A percentile compares a stretch with the other conserved stretches of the same genome.
Evolutionary conservation across 192 early-diverging fungal species (phyloP).

Genomic region (Umbelopsis ramanniana): DNA sequence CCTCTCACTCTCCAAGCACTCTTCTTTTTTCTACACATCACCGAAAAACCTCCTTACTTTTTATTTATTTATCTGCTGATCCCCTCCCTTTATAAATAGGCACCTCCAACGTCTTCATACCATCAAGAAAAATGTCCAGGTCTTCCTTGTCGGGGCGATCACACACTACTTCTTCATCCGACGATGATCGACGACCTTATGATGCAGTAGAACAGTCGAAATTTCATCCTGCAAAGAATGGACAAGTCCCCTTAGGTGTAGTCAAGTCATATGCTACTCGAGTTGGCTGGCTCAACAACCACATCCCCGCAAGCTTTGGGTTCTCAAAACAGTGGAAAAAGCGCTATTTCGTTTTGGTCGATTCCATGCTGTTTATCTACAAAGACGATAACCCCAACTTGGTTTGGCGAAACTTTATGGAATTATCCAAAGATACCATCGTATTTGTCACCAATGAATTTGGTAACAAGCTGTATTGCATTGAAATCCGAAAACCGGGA

Average conservation of each 20-base stretch:
- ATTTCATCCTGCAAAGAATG: neutral
- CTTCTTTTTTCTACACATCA: neutral
- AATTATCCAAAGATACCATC: constrained; percentile 34
- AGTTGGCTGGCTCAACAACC: constrained; percentile 28
- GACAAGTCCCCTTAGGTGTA: neutral
- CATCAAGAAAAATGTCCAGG: neutral
- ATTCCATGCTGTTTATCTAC: constrained; percentile 30
- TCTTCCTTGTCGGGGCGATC: constrained; percentile 8
- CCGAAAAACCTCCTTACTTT: constrained; percentile 1
- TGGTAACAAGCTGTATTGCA: constrained; percentile 35
- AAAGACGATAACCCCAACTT: constrained; percentile 31
- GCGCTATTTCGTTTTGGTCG: constrained; percentile 27
- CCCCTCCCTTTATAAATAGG: neutral
- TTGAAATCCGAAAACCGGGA: constrained; percentile 39
- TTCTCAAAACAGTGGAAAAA: constrained; percentile 39
- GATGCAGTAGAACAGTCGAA: neutral
- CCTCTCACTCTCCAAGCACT: neutral
- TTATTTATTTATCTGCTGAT: neutral
- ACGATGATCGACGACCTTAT: constrained; percentile 2
- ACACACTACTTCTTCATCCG: neutral
- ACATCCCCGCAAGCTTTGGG: constrained; percentile 30
- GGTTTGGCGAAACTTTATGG: constrained; percentile 29
- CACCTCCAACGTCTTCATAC: neutral
- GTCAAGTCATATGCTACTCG: constrained; percentile 22
- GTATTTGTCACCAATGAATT: constrained; percentile 44